Base-by-base conservation (phyloP, 257 asterid species). In the Jasminum sambac region DNA sequence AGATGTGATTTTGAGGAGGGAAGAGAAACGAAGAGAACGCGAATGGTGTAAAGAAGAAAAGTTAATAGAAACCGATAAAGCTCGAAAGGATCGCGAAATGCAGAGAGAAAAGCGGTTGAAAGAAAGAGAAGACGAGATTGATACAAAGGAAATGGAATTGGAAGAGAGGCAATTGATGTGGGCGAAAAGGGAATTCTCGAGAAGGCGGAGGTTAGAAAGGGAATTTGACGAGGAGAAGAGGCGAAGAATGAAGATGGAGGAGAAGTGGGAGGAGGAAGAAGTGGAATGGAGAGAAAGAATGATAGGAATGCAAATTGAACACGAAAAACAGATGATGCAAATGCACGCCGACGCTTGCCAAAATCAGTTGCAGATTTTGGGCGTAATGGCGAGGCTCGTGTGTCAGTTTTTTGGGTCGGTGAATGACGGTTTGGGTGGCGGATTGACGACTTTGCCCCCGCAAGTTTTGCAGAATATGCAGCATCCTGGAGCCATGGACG, bases 321-420 rank as follows among this genome's bases (percentile, higher is more conserved):
- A 94, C 39, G 97, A 94, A 86, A 94, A 88, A 78, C 95, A 87
- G 80, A 88, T 94, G 94, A 86, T 91, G 88, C 97, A 91, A 77
- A 84, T 94, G 89, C 96, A 91, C 40, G 89, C 96, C 14, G 94
- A 90, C 71, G 80, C 96, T 72, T 90, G 94, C 83, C 98, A 93
- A 81, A 90, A 86, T 63, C 98, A 93, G 58, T 55, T 89, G 76
- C 97, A 93, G 84, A 77, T 93, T 75, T 82, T 93, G 0, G 95
- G 96, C 21, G 82, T 81, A 4, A 75, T 87, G 69, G 84, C 95
- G 63, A 72, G 98, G 62, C 81, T 93, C 9, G 68, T 89, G 16
- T 89, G 95, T 71, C 98, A 93, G 64, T 86, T 84, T 67, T 88
- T 92, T 46, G 98, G 98, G 76, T 77, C 95, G 6, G 70, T 85